Evolutionary conservation across 306 rosid species (phyloP).

Genomic region (Potentilla sterilis): DNA sequence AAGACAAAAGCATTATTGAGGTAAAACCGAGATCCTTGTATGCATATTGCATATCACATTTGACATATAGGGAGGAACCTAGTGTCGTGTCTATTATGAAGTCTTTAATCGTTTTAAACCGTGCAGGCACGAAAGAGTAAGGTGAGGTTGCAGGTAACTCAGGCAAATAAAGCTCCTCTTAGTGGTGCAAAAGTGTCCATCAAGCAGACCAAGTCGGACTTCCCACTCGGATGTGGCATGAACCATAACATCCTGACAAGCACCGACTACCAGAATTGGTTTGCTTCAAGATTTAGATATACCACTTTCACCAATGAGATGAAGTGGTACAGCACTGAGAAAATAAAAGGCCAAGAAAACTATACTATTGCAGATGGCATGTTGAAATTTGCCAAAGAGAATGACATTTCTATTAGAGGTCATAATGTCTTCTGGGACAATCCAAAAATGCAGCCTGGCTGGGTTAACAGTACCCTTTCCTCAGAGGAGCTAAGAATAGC

Average conservation of each 20-base stretch:
- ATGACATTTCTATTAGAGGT: slow-evolving; percentile 58
- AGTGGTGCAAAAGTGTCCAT: slow-evolving; percentile 39
- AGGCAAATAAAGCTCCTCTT: slow-evolving; percentile 36
- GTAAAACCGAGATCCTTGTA: slow-evolving; percentile 24
- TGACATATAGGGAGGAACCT: background rate
- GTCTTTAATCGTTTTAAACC: slow-evolving; percentile 4
- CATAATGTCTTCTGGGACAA: slow-evolving; percentile 73
- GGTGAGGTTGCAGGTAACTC: slow-evolving; percentile 47
- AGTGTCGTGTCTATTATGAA: background rate
- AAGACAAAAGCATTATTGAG: slow-evolving; percentile 50
- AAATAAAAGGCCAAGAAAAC: slow-evolving; percentile 51
- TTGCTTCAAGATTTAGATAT: slow-evolving; percentile 50
- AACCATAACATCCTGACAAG: slow-evolving; percentile 51
- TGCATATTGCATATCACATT: background rate
- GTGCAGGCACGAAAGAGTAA: slow-evolving; percentile 55
- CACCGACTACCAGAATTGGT: slow-evolving; percentile 57
- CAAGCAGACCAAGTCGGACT: slow-evolving; percentile 39
- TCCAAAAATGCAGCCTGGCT: slow-evolving; percentile 35
- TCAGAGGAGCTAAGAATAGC: slow-evolving; percentile 40
- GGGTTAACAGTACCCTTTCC: slow-evolving; percentile 54
- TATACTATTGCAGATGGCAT: slow-evolving; percentile 64
- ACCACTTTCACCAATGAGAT: slow-evolving; percentile 75
- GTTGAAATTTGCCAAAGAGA: slow-evolving; percentile 44
- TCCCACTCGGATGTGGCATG: slow-evolving; percentile 67
- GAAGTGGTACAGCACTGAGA: slow-evolving; percentile 82